These are phyloP conservation scores for Neurospora sp. DNA, from an alignment of 495 filamentous ascomycete species.

Conservation along the genomic window DNA sequence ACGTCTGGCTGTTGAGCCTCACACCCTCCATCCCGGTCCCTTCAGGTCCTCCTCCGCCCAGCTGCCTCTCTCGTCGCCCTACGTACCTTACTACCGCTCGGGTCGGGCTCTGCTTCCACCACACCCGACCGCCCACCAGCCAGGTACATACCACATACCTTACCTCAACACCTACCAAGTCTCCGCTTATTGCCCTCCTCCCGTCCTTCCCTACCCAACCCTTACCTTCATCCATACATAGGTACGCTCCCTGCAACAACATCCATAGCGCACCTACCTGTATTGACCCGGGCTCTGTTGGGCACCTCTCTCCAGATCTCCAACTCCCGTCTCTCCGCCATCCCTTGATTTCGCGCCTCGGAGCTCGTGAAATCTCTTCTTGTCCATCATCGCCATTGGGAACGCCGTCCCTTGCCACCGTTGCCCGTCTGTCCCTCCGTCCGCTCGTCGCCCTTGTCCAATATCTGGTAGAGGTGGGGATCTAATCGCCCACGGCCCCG, in stretches of 20 bases:
- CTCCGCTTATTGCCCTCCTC: neutral
- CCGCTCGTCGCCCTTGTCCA: constrained; percentile 9
- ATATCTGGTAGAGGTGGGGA: constrained; percentile 17
- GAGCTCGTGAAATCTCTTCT: constrained; percentile 3
- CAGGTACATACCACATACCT: neutral
- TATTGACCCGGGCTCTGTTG: neutral
- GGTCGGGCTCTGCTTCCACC: neutral
- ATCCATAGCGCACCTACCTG: neutral
- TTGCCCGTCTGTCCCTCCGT: constrained; percentile 7
- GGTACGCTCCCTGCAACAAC: neutral
- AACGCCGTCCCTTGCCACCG: neutral
- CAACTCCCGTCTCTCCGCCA: neutral
- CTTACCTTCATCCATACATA: neutral
- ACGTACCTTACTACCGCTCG: neutral
- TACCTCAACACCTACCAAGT: neutral
- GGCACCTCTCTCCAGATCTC: neutral
- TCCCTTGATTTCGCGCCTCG: constrained; percentile 1
- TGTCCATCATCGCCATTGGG: constrained; percentile 3
- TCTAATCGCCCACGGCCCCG: constrained; percentile 9
- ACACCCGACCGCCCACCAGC: neutral
- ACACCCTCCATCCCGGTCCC: neutral
- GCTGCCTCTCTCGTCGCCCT: neutral
- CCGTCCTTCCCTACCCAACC: neutral
- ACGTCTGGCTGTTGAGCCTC: neutral
- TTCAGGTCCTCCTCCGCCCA: neutral